These are phyloP conservation scores for Grosmannia huntii DNA, from an alignment of 2,329 filamentous ascomycete genomes.

Conservation along the genomic window DNA sequence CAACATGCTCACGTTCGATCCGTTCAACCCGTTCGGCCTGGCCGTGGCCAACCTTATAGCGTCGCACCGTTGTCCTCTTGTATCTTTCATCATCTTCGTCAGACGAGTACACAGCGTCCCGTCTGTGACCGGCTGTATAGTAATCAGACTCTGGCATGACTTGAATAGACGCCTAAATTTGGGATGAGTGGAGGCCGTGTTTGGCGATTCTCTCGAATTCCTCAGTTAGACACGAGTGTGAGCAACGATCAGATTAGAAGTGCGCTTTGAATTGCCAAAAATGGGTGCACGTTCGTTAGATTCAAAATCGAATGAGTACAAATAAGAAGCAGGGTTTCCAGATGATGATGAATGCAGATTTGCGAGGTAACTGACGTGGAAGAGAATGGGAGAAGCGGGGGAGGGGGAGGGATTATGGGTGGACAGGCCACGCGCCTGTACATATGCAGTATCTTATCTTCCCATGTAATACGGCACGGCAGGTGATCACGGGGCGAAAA, in stretches of 20 bases:
- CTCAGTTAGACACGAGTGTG: background rate
- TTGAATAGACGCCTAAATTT: background rate
- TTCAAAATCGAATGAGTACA: background rate
- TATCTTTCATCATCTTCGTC: constrained; percentile 26
- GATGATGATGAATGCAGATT: background rate
- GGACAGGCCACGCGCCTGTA: background rate
- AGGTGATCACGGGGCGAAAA: background rate
- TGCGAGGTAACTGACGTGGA: background rate
- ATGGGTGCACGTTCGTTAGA: background rate
- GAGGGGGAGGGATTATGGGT: background rate
- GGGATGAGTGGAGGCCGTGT: background rate
- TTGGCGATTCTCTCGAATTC: background rate
- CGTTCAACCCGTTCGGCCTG: constrained; percentile 27
- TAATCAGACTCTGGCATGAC: constrained; percentile 9
- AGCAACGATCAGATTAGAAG: no score
- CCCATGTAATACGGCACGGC: background rate
- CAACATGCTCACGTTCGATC: constrained; percentile 17
- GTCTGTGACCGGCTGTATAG: constrained; percentile 6
- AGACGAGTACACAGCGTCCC: constrained; percentile 3
- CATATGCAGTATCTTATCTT: no score
- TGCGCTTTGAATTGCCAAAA: background rate
- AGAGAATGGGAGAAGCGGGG: background rate
- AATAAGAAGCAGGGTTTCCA: background rate
- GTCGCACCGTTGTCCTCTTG: constrained; percentile 34
- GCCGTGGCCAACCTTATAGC: constrained; percentile 36